Evolutionary conservation across 2,329 filamentous ascomycete genomes (phyloP).

Genomic region (Beauveria pseudobassiana): DNA sequence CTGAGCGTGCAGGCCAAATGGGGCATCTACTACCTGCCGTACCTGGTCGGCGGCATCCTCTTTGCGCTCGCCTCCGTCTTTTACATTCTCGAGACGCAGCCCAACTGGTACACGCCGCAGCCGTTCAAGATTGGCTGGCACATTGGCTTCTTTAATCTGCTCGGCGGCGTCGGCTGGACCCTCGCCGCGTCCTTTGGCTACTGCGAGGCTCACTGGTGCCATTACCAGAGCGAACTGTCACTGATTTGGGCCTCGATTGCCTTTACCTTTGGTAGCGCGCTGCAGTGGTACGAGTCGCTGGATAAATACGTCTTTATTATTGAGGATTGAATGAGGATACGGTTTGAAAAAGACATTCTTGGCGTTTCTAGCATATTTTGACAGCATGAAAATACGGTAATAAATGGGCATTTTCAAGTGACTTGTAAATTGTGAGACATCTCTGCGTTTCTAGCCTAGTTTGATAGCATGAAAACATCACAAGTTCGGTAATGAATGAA

Average conservation of each 20-base stretch:
- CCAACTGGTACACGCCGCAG: slow-evolving; percentile 52
- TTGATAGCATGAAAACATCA: too few species aligned
- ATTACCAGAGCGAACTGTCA: slow-evolving; percentile 34
- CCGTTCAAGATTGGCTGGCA: slow-evolving; percentile 53
- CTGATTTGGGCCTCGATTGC: slow-evolving; percentile 19
- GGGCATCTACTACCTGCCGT: slow-evolving; percentile 49
- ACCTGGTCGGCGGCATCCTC: slow-evolving; percentile 53
- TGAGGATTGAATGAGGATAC: not conserved
- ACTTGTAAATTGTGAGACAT: not conserved
- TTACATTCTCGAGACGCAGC: slow-evolving; percentile 59
- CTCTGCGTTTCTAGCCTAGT: not conserved
- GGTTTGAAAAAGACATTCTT: not conserved
- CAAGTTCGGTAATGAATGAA: too few species aligned
- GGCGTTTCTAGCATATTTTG: not conserved
- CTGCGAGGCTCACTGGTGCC: slow-evolving; percentile 27
- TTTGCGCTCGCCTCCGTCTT: slow-evolving; percentile 50
- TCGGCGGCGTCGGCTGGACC: slow-evolving; percentile 55
- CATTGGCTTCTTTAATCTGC: slow-evolving; percentile 55
- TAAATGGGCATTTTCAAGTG: too few species aligned
- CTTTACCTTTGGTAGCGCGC: slow-evolving; percentile 15
- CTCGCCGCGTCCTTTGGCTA: slow-evolving; percentile 48
- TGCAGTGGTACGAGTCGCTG: slow-evolving; percentile 19
- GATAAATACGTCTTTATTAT: slow-evolving; percentile 16
- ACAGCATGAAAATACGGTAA: too few species aligned
- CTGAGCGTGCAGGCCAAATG: slow-evolving; percentile 38